A percentile compares a stretch with the other conserved stretches of the same genome.
Conservation (phyloP, 176 grass and related monocot species). For the Aegilops speltoides region DNA sequence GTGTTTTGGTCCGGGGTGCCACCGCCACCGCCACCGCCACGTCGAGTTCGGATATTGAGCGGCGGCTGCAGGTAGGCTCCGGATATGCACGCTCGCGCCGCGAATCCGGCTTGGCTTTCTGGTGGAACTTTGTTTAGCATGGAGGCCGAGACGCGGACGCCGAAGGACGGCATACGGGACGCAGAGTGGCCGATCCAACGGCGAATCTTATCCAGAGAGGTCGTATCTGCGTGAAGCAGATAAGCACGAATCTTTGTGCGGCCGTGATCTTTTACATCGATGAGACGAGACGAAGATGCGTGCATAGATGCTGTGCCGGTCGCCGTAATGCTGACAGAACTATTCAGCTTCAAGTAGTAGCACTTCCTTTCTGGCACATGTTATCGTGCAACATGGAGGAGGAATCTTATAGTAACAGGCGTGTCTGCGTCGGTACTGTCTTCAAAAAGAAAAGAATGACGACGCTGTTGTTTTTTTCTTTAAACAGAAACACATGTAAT, state of each 20-base stretch:
- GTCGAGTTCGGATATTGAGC: not conserved
- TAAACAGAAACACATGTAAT: too few species aligned
- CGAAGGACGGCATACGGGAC: not conserved
- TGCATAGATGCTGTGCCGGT: not conserved
- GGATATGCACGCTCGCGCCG: not conserved
- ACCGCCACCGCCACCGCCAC: not conserved
- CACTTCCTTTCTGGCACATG: too few species aligned
- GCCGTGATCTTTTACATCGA: not conserved
- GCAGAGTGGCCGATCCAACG: not conserved
- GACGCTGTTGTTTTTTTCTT: too few species aligned
- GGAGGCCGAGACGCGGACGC: not conserved
- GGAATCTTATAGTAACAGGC: too few species aligned
- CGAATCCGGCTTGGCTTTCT: not conserved
- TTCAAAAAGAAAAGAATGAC: too few species aligned
- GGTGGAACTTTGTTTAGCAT: not conserved
- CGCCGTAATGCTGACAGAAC: not conserved
- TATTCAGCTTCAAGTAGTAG: not conserved
- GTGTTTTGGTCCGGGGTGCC: not conserved
- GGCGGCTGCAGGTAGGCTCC: not conserved
- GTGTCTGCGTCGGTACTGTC: too few species aligned
- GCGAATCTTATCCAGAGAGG: not conserved
- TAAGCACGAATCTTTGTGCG: slow-evolving; percentile 28
- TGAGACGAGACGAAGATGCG: not conserved
- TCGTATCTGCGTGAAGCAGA: not conserved
- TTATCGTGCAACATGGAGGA: too few species aligned